Evolutionary conservation across 2,329 filamentous ascomycete genomes (phyloP).

Genomic region (Fusarium irregulare): DNA sequence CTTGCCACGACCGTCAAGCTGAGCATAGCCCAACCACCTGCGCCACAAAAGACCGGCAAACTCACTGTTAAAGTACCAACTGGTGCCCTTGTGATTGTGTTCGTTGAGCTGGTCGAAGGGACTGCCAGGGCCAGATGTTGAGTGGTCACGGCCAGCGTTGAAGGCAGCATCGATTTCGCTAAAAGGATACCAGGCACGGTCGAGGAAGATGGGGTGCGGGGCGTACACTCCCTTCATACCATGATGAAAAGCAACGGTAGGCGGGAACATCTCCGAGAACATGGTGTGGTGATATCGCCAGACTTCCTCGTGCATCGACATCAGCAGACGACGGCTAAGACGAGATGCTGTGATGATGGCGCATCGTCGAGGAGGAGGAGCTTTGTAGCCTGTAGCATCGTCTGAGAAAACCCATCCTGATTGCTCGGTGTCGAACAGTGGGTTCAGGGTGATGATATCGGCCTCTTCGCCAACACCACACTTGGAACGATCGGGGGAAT

Average conservation of each 20-base stretch:
- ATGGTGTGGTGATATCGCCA: slow-evolving; percentile 74
- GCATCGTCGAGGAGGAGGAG: slow-evolving; percentile 73
- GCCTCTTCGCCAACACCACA: slow-evolving; percentile 79
- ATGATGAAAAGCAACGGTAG: slow-evolving; percentile 76
- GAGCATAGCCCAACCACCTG: slow-evolving; percentile 75
- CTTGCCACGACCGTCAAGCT: slow-evolving; percentile 62
- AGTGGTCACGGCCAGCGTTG: slow-evolving; percentile 78
- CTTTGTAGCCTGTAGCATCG: slow-evolving; percentile 76
- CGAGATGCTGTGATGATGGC: slow-evolving; percentile 79
- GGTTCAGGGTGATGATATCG: slow-evolving; percentile 82
- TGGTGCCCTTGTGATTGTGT: slow-evolving; percentile 84
- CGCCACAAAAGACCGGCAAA: slow-evolving; percentile 84
- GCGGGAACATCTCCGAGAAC: slow-evolving; percentile 85
- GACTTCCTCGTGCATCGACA: slow-evolving; percentile 80
- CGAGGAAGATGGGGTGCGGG: slow-evolving; percentile 83
- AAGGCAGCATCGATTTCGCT: slow-evolving; percentile 78
- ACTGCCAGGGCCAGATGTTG: slow-evolving; percentile 71
- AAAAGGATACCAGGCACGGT: slow-evolving; percentile 77
- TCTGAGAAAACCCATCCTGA: slow-evolving; percentile 79
- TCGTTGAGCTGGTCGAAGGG: slow-evolving; percentile 77
- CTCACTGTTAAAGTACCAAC: slow-evolving; percentile 85
- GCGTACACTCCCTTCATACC: slow-evolving; percentile 83
- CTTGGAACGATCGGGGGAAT: slow-evolving; percentile 57
- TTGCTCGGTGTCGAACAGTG: slow-evolving; percentile 76
- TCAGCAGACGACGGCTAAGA: slow-evolving; percentile 72